Percentiles rank a stretch among this genome's conserved stretches.
Evolutionary conservation across 2,329 filamentous ascomycete species (phyloP).

Genomic region (Penicillium sp.): DNA sequence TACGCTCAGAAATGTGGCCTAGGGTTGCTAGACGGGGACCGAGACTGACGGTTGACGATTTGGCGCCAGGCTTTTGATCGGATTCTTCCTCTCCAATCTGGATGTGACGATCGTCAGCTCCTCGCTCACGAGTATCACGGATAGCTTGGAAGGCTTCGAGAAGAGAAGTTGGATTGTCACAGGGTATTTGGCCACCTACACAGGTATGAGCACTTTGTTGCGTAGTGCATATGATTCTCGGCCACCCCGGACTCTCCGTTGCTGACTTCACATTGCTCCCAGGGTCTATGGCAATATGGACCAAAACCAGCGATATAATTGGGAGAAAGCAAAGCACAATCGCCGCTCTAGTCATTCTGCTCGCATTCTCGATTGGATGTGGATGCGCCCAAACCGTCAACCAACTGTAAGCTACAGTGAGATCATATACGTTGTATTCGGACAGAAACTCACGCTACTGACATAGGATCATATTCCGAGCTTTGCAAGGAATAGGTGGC

Average conservation of each 20-base stretch:
- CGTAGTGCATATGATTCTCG: too few species aligned
- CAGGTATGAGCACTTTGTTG: conserved; percentile 23
- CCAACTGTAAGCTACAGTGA: conserved; percentile 25
- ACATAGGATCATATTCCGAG: conserved; percentile 31
- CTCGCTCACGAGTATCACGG: conserved; percentile 34
- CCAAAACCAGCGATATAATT: conserved; percentile 33
- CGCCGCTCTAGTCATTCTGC: conserved; percentile 29
- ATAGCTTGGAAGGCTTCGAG: conserved; percentile 33
- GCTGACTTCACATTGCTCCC: background rate
- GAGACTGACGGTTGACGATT: conserved; percentile 5
- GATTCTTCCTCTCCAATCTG: conserved; percentile 34
- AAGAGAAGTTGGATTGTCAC: conserved; percentile 38
- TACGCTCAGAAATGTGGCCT: background rate
- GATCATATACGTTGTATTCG: background rate
- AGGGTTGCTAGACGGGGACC: background rate
- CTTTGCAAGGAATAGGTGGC: conserved; percentile 35
- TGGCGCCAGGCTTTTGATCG: conserved; percentile 23
- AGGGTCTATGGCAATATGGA: conserved; percentile 34
- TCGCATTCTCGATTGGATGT: conserved; percentile 33
- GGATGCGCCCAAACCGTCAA: conserved; percentile 30
- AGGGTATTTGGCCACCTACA: conserved; percentile 35
- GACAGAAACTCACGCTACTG: background rate
- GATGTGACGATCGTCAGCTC: conserved; percentile 39
- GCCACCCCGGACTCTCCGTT: too few species aligned
- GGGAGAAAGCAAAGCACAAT: conserved; percentile 28